Base-by-base conservation (phyloP, 2,329 filamentous ascomycete genomes). In the Geoglossum cookeanum region DNA sequence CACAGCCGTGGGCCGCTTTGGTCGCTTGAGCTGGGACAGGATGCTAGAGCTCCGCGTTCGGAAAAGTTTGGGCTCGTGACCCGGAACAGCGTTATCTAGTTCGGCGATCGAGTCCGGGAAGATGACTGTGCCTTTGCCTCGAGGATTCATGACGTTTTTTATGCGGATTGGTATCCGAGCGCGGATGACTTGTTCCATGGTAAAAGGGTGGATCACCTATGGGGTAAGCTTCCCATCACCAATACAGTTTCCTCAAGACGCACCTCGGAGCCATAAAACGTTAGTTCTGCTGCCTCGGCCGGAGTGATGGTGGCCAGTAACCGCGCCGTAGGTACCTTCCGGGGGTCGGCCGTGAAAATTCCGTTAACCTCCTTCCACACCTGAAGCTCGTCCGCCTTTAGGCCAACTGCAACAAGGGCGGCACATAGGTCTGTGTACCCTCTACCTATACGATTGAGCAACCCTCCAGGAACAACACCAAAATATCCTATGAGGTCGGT, bases 301-400 rank as follows among this genome's bases (percentile, higher is more conserved):
- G 92, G 92, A 3, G 91, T 96, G 67, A 98, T 95, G 57, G 84
- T 83, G 9, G 83, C 73, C 49, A 98, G 78, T n/a, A 98, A 76
- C 52, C 85, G 78, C n/a, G 92, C 94, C 0, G 91, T 97, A 2
- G 91, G 90, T 44, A 94, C 87, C 70, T 92, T 94, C 63, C 85
- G 80, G 2, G 87, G 87, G 66, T 96, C 91, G 4, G 83, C 82
- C 1, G 82, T 85, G 70, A 95, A 92, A 67, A 97, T 94, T 59
- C 89, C 90, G 69, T 98, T 92, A 5, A 98, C 92, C 68, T 98
- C 92, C 73, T 98, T 98, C 92, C 92, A 97, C 61, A 98, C 86
- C 70, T 98, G 92, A 56, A 98, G 77, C 69, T 98, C 92, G 57
- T 84, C 75, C 0, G 92, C 92, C 64, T 80, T 76, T n/a, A 94